These are phyloP conservation scores for Phytophthora sojae DNA, from an alignment of 352 stramenopile genomes.

Conservation along the genomic window DNA sequence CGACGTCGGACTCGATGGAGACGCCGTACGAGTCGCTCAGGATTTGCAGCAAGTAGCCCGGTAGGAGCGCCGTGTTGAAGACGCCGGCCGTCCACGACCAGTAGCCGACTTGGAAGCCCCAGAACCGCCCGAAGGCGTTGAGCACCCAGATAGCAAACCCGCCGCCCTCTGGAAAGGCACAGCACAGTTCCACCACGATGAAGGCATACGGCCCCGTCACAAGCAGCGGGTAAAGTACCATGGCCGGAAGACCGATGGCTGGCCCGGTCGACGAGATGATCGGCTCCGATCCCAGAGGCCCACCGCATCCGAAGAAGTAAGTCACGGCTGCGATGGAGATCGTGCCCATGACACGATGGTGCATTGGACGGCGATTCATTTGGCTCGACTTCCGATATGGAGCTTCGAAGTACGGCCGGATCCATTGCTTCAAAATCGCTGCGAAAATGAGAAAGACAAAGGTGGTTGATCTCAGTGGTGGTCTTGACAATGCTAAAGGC, in stretches of 20 bases:
- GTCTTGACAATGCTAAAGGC: not conserved
- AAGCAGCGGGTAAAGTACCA: slow-evolving; percentile 69
- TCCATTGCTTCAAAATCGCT: slow-evolving; percentile 30
- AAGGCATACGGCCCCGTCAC: slow-evolving; percentile 65
- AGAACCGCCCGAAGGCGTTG: slow-evolving; percentile 77
- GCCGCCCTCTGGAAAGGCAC: slow-evolving; percentile 78
- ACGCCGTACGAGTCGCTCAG: slow-evolving; percentile 43
- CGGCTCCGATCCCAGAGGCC: slow-evolving; percentile 61
- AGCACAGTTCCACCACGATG: slow-evolving; percentile 73
- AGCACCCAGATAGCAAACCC: slow-evolving; percentile 78
- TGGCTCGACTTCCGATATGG: slow-evolving; percentile 30
- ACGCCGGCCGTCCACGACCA: slow-evolving; percentile 81
- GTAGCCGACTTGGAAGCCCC: slow-evolving; percentile 83
- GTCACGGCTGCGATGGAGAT: slow-evolving; percentile 56
- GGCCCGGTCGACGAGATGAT: slow-evolving; percentile 68
- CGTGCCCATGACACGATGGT: slow-evolving; percentile 49
- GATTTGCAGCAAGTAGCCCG: slow-evolving; percentile 47
- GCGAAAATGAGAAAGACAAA: slow-evolving; percentile 1
- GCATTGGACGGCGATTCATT: slow-evolving; percentile 10
- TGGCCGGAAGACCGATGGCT: slow-evolving; percentile 52
- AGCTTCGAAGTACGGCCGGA: slow-evolving; percentile 18
- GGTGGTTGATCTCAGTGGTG: too few species aligned
- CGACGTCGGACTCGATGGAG: slow-evolving; percentile 45
- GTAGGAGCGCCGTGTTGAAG: slow-evolving; percentile 68
- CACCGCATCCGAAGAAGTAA: slow-evolving; percentile 58